Evolutionary conservation across 2,329 filamentous ascomycete genomes (phyloP).

Genomic region (Fusarium sp.): DNA sequence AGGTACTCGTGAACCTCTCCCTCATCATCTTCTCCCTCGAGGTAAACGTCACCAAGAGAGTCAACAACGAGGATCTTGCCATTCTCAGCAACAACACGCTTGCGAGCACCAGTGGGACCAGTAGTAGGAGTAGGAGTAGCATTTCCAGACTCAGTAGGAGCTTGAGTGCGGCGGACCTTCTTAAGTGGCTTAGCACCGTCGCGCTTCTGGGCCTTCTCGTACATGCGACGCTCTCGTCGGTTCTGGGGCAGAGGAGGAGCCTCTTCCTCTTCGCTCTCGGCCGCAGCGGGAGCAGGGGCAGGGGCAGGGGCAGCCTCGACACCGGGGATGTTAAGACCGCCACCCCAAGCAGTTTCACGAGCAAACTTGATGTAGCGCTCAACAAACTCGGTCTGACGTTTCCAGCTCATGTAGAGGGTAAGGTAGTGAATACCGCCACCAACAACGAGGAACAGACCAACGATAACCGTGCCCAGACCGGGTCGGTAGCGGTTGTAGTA

Average conservation of each 20-base stretch:
- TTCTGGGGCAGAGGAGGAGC: slow-evolving; percentile 72
- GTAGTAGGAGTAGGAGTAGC: slow-evolving; percentile 63
- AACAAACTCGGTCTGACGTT: slow-evolving; percentile 90
- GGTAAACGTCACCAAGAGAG: slow-evolving; percentile 88
- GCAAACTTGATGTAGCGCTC: slow-evolving; percentile 92
- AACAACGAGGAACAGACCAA: slow-evolving; percentile 83
- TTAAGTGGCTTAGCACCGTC: slow-evolving; percentile 67
- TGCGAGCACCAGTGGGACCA: slow-evolving; percentile 78
- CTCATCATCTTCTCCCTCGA: slow-evolving; percentile 92
- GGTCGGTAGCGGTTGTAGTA: slow-evolving; percentile 96
- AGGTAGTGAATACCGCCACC: slow-evolving; percentile 91
- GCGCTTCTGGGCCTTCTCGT: slow-evolving; percentile 85
- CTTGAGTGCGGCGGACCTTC: slow-evolving; percentile 55
- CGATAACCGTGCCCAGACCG: slow-evolving; percentile 84
- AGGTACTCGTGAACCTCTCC: slow-evolving; percentile 85
- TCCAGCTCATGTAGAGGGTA: slow-evolving; percentile 86
- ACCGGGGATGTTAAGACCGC: slow-evolving; percentile 78
- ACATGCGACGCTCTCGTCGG: slow-evolving; percentile 86
- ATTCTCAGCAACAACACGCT: slow-evolving; percentile 91
- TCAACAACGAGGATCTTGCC: slow-evolving; percentile 96
- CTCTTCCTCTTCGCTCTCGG: slow-evolving; percentile 62
- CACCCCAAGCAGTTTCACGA: slow-evolving; percentile 88
- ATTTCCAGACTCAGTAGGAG: slow-evolving; percentile 52
- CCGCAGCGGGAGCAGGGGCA: slow-evolving; percentile 57
- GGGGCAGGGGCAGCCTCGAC: slow-evolving; percentile 62